phyloP scores from a whole-genome alignment of 768 basidiomycete genomes.

The Naganishia vaughanmartiniae region DNA sequence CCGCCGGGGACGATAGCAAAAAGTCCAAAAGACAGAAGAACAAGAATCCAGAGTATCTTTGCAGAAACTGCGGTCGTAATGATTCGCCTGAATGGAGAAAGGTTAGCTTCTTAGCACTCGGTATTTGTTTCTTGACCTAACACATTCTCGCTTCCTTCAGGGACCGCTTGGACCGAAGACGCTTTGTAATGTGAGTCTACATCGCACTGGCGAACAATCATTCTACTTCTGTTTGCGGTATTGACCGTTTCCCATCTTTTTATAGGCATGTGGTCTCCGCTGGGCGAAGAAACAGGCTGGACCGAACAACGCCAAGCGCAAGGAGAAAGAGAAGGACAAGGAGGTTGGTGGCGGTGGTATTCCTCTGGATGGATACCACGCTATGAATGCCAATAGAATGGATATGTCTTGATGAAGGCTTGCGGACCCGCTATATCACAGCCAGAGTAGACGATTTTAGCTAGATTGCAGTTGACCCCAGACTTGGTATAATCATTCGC shows the following conservation, averaged over 20 bases:
- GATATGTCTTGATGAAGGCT: constrained; percentile 7
- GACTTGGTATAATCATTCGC: not conserved
- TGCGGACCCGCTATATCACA: not conserved
- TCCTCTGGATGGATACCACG: constrained; percentile 2
- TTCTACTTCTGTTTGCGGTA: not conserved
- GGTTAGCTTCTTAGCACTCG: constrained; percentile 51
- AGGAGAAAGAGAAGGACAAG: constrained; percentile 28
- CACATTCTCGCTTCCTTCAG: constrained; percentile 44
- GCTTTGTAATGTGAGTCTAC: constrained; percentile 71
- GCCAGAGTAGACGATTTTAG: not conserved
- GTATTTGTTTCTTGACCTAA: not conserved
- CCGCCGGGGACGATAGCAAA: constrained; percentile 33
- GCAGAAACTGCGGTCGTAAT: constrained; percentile 87
- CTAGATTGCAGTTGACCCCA: not conserved
- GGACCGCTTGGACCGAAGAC: constrained; percentile 95
- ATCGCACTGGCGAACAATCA: too few species aligned
- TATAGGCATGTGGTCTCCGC: constrained; percentile 72
- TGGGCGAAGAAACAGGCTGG: constrained; percentile 72
- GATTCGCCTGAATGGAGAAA: constrained; percentile 98
- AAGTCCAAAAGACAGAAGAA: constrained; percentile 34
- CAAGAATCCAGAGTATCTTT: constrained; percentile 50
- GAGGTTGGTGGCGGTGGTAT: constrained; percentile 4
- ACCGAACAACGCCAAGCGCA: constrained; percentile 26
- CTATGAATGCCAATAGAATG: constrained; percentile 17
- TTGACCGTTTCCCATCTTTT: not conserved